Base-by-base conservation (phyloP, 1,284 basidiomycete genomes). In the Trichosporon faecale region DNA sequence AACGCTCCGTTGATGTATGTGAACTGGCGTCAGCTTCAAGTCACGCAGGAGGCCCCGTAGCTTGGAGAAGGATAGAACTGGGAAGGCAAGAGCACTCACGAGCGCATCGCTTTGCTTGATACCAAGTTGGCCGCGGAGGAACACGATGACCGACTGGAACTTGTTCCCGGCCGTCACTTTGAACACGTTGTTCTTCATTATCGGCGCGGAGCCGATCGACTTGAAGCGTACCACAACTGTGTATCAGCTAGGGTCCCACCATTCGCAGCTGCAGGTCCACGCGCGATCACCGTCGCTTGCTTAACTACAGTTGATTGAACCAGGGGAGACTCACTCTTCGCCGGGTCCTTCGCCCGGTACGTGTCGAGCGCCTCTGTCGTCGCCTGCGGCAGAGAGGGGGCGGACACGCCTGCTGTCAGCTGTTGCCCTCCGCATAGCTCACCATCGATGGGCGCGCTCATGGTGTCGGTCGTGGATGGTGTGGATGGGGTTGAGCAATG, bases 1-100 rank as follows among this genome's bases (percentile, higher is more conserved):
- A 98, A 98, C 0, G 96, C 93, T n/a, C 95, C 87, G 79, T 98
- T 98, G 86, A 99, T 98, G 82, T 98, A 99, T 5, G 95, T 93
- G 84, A 97, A 98, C 95, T 98, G 77, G 1, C 9, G 49, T 70
- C 27, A 70, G 69, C 33, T 12, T 14, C 27, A 16, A 29, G 9
- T 70, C 27, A n/a, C n/a, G n/a, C n/a, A n/a, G n/a, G n/a, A n/a
- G n/a, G n/a, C n/a, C n/a, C n/a, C n/a, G n/a, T n/a, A n/a, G n/a
- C n/a, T n/a, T n/a, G n/a, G n/a, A n/a, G n/a, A n/a, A n/a, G n/a
- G n/a, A n/a, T n/a, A n/a, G n/a, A n/a, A n/a, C n/a, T n/a, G n/a
- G n/a, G n/a, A n/a, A n/a, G n/a, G n/a, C n/a, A n/a, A n/a, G 14
- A 6, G 44, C 29, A 85, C 92, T 70, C 78, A 98, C 95, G 80